Percentiles rank a stretch among this genome's conserved stretches.
These are phyloP conservation scores for Boletus eberwhitei DNA, from an alignment of 768 basidiomycete species.

Conservation along the genomic window DNA sequence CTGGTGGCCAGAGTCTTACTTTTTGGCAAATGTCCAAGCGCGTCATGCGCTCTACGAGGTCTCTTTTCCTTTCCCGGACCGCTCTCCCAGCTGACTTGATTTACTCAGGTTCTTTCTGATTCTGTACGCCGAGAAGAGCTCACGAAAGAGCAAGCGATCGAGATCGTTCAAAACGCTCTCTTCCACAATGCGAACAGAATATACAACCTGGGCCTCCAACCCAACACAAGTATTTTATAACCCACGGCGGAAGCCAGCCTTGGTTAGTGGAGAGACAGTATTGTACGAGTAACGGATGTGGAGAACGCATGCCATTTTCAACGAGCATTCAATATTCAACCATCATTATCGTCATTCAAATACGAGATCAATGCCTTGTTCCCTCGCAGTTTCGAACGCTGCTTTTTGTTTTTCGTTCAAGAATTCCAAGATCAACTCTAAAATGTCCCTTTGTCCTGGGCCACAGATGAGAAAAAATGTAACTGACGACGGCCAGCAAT, in stretches of 20 bases:
- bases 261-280: background rate
- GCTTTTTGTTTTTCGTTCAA: conserved; percentile 44
- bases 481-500: background rate
- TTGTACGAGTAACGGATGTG: background rate
- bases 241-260: background rate
- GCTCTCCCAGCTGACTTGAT: conserved; percentile 51
- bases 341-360: conserved; percentile 39
- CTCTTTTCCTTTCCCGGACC: conserved; percentile 2
- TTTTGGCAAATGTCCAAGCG: conserved; percentile 63
- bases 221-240: conserved; percentile 17
- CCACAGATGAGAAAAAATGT: background rate
- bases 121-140: conserved; percentile 48
- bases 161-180: conserved; percentile 51
- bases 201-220: conserved; percentile 53
- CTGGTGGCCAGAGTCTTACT: conserved; percentile 75
- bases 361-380: conserved; percentile 52
- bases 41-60: conserved; percentile 61
- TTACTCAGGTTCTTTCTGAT: conserved; percentile 52
- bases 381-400: conserved; percentile 47
- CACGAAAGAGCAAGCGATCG: conserved; percentile 50
- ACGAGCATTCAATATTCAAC: conserved; percentile 3
- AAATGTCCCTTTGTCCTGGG: conserved; percentile 58
- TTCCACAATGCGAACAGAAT: conserved; percentile 67
- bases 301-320: background rate
- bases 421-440: conserved; percentile 51